Base-by-base conservation (phyloP, 2,329 filamentous ascomycete genomes). In the Exophiala oligosperma region DNA sequence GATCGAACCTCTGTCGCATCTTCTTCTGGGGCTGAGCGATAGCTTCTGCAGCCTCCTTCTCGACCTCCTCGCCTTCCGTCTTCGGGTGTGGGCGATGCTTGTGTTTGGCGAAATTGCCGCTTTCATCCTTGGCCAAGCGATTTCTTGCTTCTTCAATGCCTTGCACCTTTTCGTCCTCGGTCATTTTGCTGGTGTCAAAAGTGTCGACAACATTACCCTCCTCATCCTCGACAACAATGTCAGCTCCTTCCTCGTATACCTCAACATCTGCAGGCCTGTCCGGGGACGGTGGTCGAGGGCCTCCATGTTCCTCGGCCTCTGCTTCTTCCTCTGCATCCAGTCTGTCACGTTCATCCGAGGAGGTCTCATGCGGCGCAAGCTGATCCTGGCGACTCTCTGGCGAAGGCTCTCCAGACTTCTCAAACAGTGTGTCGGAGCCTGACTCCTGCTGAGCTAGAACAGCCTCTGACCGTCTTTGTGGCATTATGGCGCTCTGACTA, bases 401-500 rank as follows among this genome's bases (percentile, higher is more conserved):
- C 50, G 62, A 52, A 52, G 59, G 37, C 48, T 67, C 58, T 54
- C 59, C 62, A 54, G 58, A 61, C 54, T 66, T 67, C 14, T 69
- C 68, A 26, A 60, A 61, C 49, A 63, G 26, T 1, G 58, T 63
- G 46, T 67, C 64, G 7, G 64, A 62, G 24, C 63, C 62, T 32
- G 58, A 63, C 52, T 65, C 37, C 56, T 64, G 49, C 44, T 51
- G 62, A 11, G 41, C 49, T 24, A 60, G 55, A 2, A 17, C 44
- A 11, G 57, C 41, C 70, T 71, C 79, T 59, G 67, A 64, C 57
- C 68, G 71, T 60, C 68, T 74, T 49, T 77, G 74, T 37, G 94
- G 94, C 64, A 84, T 87, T 66, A 97, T 97, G 24, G 94, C 94
- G 37, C 93, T 96, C 69, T 95, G 87, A 60, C 84, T 90, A 66